Evolutionary conservation across 768 basidiomycete species (phyloP).

Genomic region (Rhodotorula babjevae): DNA sequence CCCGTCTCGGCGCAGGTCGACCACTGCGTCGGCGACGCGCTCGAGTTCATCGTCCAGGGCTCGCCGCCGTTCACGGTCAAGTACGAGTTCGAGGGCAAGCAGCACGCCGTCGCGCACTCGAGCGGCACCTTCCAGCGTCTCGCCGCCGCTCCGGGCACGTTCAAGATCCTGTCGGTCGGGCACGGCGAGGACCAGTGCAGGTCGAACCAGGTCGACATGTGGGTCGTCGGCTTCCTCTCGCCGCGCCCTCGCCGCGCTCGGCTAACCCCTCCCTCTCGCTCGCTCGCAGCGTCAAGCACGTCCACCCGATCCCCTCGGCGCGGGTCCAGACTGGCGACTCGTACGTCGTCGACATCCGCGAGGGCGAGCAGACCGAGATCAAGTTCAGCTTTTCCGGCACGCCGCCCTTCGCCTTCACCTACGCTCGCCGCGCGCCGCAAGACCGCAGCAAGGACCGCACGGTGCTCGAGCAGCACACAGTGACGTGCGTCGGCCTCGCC

Average conservation of each 20-base stretch:
- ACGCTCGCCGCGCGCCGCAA: constrained; percentile 66
- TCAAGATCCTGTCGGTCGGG: constrained; percentile 79
- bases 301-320: constrained; percentile 81
- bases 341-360: constrained; percentile 78
- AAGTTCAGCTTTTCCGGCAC: constrained; percentile 82
- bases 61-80: constrained; percentile 86
- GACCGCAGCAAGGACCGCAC: constrained; percentile 59
- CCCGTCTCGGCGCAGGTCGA: constrained; percentile 73
- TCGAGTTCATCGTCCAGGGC: constrained; percentile 90
- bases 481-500: constrained; percentile 58
- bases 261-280: not conserved
- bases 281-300: constrained; percentile 41
- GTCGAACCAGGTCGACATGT: constrained; percentile 28
- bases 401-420: constrained; percentile 94
- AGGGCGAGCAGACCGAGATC: constrained; percentile 85
- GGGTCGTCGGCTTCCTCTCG: not conserved
- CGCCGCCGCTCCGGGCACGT: constrained; percentile 75
- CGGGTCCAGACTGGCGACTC: constrained; percentile 80
- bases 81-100: constrained; percentile 71
- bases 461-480: constrained; percentile 86
- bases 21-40: constrained; percentile 81
- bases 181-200: constrained; percentile 88
- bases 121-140: constrained; percentile 70
- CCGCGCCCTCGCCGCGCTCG: not conserved
- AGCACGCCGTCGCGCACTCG: constrained; percentile 67